Percentiles rank a stretch among this genome's conserved stretches.
phyloP scores from a whole-genome alignment of 768 basidiomycete species.

The Porphyrellus cyaneotinctus region DNA sequence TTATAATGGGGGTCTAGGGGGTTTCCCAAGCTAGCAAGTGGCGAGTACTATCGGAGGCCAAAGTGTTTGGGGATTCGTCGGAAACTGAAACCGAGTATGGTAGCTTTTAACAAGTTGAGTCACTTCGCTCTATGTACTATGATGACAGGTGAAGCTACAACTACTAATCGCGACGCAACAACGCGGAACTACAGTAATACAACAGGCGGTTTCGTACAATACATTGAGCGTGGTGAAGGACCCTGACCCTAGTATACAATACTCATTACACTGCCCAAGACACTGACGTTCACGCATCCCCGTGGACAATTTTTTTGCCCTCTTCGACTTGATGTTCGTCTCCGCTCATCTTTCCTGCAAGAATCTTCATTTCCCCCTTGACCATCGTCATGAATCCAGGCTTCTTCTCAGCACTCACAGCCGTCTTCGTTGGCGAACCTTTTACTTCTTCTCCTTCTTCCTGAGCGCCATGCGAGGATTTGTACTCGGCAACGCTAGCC shows the following conservation, averaged over 20 bases:
- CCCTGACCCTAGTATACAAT: constrained; percentile 4
- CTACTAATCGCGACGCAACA: too few species aligned
- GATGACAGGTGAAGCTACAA: too few species aligned
- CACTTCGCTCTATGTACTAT: too few species aligned
- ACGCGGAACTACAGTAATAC: constrained; percentile 1
- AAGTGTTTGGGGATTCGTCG: too few species aligned
- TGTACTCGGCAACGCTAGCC: constrained; percentile 14
- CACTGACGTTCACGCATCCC: constrained; percentile 12
- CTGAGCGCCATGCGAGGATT: neutral
- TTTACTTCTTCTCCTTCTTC: neutral
- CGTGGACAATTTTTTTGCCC: constrained; percentile 28
- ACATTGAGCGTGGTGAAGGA: constrained; percentile 1
- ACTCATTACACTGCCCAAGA: neutral
- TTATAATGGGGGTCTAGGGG: too few species aligned
- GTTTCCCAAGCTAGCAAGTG: too few species aligned
- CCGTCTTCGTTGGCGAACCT: neutral
- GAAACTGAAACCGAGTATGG: too few species aligned
- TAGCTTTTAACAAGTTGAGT: too few species aligned
- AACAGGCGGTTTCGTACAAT: neutral
- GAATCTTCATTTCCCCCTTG: constrained; percentile 33
- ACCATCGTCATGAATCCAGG: constrained; percentile 28
- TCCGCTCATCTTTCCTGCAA: constrained; percentile 29
- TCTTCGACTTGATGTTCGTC: constrained; percentile 28
- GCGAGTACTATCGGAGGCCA: too few species aligned
- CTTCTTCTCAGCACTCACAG: constrained; percentile 17